Evolutionary conservation across 1,139 yeast species (phyloP).

Genomic region (Scheffersomyces titani): DNA sequence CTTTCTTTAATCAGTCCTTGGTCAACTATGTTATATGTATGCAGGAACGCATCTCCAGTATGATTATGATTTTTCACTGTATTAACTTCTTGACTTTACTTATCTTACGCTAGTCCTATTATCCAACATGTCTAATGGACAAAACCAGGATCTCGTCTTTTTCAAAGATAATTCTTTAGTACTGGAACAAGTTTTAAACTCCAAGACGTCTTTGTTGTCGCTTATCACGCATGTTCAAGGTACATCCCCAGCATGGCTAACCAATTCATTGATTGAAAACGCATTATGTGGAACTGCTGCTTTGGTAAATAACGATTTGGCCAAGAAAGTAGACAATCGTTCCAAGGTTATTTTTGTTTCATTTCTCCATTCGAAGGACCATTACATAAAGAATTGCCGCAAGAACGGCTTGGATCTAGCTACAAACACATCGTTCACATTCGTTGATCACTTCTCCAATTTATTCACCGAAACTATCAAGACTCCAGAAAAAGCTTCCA

Average conservation of each 20-base stretch:
- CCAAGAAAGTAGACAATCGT: constrained; percentile 17
- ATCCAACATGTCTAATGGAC: constrained; percentile 21
- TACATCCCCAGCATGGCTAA: constrained; percentile 69
- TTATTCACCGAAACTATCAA: constrained; percentile 35
- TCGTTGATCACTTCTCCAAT: constrained; percentile 46
- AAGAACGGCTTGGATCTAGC: constrained; percentile 46
- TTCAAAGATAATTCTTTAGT: constrained; percentile 56
- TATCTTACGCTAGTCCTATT: background rate
- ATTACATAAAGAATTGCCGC: constrained; percentile 39
- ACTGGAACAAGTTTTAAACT: constrained; percentile 21
- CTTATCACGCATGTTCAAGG: constrained; percentile 60
- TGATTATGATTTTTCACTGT: background rate
- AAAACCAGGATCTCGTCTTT: constrained; percentile 60
- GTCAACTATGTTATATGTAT: too few relatives aligned
- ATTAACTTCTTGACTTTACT: background rate
- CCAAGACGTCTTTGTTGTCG: constrained; percentile 29
- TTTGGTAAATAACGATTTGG: constrained; percentile 36
- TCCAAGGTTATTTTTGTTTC: constrained; percentile 44
- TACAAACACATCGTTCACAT: constrained; percentile 31
- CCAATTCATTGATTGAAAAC: constrained; percentile 49
- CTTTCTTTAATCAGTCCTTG: background rate
- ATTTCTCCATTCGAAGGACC: constrained; percentile 38
- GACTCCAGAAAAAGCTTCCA: constrained; percentile 20
- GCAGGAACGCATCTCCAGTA: background rate
- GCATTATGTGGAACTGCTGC: constrained; percentile 43